phyloP scores from a whole-genome alignment of 2,329 filamentous ascomycete species.

The Fusarium pseudonygamai region DNA sequence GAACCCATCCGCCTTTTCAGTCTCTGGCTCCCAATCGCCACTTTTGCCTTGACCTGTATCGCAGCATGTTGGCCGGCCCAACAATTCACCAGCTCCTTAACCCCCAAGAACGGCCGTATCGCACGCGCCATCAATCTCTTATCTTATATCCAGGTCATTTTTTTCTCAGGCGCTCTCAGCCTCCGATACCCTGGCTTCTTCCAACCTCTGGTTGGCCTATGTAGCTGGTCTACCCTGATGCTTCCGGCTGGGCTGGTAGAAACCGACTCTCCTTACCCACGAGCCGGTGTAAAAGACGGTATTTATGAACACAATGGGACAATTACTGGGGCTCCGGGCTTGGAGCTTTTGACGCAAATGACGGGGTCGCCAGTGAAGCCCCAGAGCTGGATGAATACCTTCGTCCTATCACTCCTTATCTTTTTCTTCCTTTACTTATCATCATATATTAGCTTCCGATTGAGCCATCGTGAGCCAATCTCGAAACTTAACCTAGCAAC shows the following conservation, averaged over 20 bases:
- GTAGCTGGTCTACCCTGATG: constrained; percentile 74
- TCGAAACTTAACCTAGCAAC: fast-evolving
- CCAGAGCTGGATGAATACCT: constrained; percentile 76
- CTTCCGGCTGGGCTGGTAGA: constrained; percentile 53
- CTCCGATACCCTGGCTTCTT: constrained; percentile 79
- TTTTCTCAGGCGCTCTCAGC: constrained; percentile 74
- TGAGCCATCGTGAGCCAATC: fast-evolving
- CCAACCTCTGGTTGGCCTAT: constrained; percentile 74
- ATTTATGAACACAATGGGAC: constrained; percentile 74
- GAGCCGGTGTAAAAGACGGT: constrained; percentile 54
- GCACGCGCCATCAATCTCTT: constrained; percentile 62
- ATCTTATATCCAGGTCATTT: constrained; percentile 79
- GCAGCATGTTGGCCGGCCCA: constrained; percentile 4
- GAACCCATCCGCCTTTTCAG: constrained; percentile 1
- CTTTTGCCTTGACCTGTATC: neutral
- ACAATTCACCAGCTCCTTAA: neutral
- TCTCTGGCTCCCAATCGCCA: constrained; percentile 13
- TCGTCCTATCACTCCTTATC: constrained; percentile 69
- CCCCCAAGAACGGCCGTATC: neutral
- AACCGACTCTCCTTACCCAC: constrained; percentile 35
- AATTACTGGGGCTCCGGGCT: constrained; percentile 61
- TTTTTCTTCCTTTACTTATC: constrained; percentile 68
- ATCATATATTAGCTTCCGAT: constrained; percentile 51
- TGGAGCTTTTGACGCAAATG: constrained; percentile 73
- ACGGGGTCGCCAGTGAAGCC: constrained; percentile 70